These are phyloP conservation scores for Entoloma clypeatum DNA, from an alignment of 1,284 basidiomycete species.

Conservation along the genomic window DNA sequence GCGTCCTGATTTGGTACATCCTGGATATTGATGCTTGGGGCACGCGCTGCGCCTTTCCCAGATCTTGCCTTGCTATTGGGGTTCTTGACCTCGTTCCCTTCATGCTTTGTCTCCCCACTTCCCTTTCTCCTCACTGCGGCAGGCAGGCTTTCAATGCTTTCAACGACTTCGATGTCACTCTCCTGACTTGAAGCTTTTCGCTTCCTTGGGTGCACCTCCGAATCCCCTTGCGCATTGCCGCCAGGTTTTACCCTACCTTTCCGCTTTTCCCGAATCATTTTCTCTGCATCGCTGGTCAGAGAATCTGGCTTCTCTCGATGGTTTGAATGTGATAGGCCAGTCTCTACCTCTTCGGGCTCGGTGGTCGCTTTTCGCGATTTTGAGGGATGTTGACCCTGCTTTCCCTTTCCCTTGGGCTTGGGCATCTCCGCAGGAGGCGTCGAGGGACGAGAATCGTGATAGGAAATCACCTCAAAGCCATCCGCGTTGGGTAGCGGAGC, in stretches of 20 bases:
- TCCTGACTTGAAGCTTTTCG: slow-evolving; percentile 19
- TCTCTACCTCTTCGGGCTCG: too few species aligned
- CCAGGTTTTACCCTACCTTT: slow-evolving; percentile 31
- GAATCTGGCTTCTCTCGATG: background rate
- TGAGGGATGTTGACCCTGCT: too few species aligned
- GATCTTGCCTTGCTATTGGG: slow-evolving; percentile 11
- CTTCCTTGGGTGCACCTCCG: slow-evolving; percentile 14
- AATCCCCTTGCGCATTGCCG: slow-evolving; percentile 17
- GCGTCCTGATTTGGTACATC: slow-evolving; percentile 23
- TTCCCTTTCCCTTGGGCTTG: slow-evolving; percentile 12
- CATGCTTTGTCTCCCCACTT: slow-evolving; percentile 9
- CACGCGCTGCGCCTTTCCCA: slow-evolving; percentile 14
- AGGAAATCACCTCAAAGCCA: slow-evolving; percentile 1
- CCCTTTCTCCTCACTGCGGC: slow-evolving; percentile 19
- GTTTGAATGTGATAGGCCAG: too few species aligned
- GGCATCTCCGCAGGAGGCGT: slow-evolving; percentile 6
- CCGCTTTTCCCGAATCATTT: slow-evolving; percentile 10
- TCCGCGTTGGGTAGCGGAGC: background rate
- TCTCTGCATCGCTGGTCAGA: background rate
- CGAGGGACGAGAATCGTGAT: slow-evolving; percentile 7
- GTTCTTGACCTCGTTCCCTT: slow-evolving; percentile 15
- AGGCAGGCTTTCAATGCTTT: slow-evolving; percentile 9
- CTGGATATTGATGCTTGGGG: slow-evolving; percentile 19
- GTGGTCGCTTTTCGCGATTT: too few species aligned
- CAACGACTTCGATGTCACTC: slow-evolving; percentile 23